phyloP scores from a whole-genome alignment of 441 rosid genomes.

The Rhodomyrtus psidioides region DNA sequence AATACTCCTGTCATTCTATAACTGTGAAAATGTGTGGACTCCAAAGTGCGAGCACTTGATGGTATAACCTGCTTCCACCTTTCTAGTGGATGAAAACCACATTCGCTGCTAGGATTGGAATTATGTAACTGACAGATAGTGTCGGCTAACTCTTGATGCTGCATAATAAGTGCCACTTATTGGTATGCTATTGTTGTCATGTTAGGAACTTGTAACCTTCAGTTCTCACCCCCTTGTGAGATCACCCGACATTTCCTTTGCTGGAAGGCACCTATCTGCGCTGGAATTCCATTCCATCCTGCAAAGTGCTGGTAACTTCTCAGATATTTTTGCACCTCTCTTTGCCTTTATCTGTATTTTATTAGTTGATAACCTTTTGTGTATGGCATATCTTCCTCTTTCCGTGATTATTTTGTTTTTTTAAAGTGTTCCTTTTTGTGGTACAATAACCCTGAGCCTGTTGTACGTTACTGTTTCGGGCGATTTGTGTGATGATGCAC shows the following conservation, averaged over 20 bases:
- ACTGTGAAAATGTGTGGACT: not conserved
- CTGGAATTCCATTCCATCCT: constrained; percentile 73
- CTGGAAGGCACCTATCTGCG: constrained; percentile 86
- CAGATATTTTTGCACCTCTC: not conserved
- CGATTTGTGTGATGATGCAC: too few relatives aligned
- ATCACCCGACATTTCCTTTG: constrained; percentile 62
- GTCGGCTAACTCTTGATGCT: not conserved
- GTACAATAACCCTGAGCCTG: too few relatives aligned
- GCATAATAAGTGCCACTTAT: not conserved
- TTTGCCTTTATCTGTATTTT: not conserved
- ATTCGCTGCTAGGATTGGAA: not conserved
- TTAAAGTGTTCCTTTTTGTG: too few relatives aligned
- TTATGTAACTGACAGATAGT: not conserved
- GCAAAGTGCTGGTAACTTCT: constrained; percentile 45
- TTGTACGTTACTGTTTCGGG: too few relatives aligned
- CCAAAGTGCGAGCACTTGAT: not conserved
- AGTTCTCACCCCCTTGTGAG: constrained; percentile 51
- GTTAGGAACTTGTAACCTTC: constrained; percentile 83
- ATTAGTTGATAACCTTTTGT: not conserved
- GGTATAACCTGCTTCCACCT: not conserved
- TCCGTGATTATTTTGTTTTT: not conserved
- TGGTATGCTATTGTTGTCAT: not conserved
- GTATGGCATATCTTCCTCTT: not conserved
- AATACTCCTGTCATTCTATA: not conserved
- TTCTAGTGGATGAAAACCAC: not conserved